A percentile compares a stretch with the other conserved stretches of the same genome.
Conservation (phyloP, 169 alveolate species). For the Eimeria zaria region DNA sequence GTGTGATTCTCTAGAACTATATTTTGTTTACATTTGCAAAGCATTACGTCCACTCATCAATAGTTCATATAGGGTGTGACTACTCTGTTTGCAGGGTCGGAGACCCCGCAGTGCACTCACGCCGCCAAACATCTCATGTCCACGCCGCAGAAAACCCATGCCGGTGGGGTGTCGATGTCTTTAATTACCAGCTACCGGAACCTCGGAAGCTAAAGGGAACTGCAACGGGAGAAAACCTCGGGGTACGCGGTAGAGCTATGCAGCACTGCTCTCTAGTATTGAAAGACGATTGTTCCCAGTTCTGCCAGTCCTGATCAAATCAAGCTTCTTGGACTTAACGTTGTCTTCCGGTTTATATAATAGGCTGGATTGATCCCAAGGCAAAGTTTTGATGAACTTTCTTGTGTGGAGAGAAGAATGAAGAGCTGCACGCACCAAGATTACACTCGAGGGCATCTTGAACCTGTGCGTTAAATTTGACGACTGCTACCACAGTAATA, state of each 20-base stretch:
- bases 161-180: conserved; percentile 70
- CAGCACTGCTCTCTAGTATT: not conserved
- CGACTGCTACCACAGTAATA: not conserved
- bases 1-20: not conserved
- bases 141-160: conserved; percentile 73
- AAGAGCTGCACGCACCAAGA: not conserved
- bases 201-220: conserved; percentile 41
- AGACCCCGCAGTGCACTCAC: not conserved
- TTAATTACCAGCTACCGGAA: conserved; percentile 69
- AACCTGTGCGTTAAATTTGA: conserved; percentile 14
- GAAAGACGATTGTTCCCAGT: not conserved
- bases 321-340: not conserved
- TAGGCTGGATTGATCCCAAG: conserved; percentile 53
- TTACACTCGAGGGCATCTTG: conserved; percentile 38
- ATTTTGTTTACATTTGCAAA: not conserved
- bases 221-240: conserved; percentile 48
- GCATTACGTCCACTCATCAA: not conserved
- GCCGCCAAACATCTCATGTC: conserved; percentile 24
- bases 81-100: not conserved
- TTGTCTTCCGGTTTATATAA: not conserved
- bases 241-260: not conserved
- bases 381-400: conserved; percentile 30
- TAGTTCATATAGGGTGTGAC: not conserved
- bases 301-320: not conserved
- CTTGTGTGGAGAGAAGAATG: not conserved